Evolutionary conservation across 192 early-diverging fungal species (phyloP).

Genomic region (Entrophospora sp.): DNA sequence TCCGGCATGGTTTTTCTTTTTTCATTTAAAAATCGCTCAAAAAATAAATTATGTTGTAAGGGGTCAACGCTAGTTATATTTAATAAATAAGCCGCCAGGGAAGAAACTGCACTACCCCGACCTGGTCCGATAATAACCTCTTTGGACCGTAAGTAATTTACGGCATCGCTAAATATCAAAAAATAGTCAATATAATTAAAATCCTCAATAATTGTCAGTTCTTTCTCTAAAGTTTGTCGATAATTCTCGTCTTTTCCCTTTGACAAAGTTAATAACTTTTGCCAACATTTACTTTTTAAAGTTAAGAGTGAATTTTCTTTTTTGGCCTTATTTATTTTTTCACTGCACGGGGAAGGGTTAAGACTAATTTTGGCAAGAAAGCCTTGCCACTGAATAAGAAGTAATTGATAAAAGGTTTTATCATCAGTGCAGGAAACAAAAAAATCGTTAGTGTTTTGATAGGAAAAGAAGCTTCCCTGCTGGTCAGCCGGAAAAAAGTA

Average conservation of each 20-base stretch:
- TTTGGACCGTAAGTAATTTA: background rate
- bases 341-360: background rate
- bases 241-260: background rate
- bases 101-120: constrained; percentile 1
- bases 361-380: background rate
- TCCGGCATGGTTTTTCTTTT: background rate
- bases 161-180: background rate
- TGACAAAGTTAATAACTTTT: background rate
- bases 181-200: constrained; percentile 5
- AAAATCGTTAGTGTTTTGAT: background rate
- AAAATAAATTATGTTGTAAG: background rate
- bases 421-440: background rate
- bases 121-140: background rate
- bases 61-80: constrained; percentile 3
- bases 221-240: background rate
- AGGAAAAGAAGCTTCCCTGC: background rate
- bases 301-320: background rate
- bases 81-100: background rate
- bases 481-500: background rate
- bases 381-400: background rate
- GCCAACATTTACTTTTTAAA: constrained; percentile 5
- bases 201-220: background rate
- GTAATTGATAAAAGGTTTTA: constrained; percentile 1
- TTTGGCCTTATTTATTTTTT: background rate
- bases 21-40: background rate